phyloP scores from a whole-genome alignment of 805 yeast genomes.

The Kluyveromyces dobzhanskii region DNA sequence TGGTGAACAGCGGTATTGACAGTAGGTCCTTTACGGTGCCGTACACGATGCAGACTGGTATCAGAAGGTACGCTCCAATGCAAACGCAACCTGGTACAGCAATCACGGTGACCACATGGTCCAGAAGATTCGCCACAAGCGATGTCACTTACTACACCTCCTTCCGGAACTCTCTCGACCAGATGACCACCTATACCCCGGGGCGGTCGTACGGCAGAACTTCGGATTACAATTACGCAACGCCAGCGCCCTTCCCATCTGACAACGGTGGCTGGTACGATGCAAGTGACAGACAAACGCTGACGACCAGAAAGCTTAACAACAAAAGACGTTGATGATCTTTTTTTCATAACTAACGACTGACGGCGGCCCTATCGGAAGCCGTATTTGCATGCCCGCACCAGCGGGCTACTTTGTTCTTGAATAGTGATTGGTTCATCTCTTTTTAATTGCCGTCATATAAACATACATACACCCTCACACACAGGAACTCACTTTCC shows the following conservation, averaged over 20 bases:
- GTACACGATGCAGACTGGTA: constrained; percentile 73
- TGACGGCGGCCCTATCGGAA: too few relatives aligned
- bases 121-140: constrained; percentile 59
- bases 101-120: constrained; percentile 60
- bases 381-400: too few relatives aligned
- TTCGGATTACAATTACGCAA: constrained; percentile 59
- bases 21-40: constrained; percentile 54
- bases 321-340: not conserved
- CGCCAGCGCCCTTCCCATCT: constrained; percentile 63
- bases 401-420: too few relatives aligned
- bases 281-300: constrained; percentile 44
- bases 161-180: constrained; percentile 24
- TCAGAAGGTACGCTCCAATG: constrained; percentile 83
- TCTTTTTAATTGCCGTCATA: too few relatives aligned
- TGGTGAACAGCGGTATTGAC: constrained; percentile 34
- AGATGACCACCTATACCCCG: constrained; percentile 67
- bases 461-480: not conserved
- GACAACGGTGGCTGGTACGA: constrained; percentile 51
- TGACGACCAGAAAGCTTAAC: constrained; percentile 25
- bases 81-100: constrained; percentile 74
- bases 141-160: constrained; percentile 55
- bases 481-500: too few relatives aligned
- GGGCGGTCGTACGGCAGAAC: constrained; percentile 71
- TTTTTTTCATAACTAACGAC: too few relatives aligned
- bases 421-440: too few relatives aligned